Base-by-base conservation (phyloP, 768 basidiomycete species). In the Clitopilus hobsonii region DNA sequence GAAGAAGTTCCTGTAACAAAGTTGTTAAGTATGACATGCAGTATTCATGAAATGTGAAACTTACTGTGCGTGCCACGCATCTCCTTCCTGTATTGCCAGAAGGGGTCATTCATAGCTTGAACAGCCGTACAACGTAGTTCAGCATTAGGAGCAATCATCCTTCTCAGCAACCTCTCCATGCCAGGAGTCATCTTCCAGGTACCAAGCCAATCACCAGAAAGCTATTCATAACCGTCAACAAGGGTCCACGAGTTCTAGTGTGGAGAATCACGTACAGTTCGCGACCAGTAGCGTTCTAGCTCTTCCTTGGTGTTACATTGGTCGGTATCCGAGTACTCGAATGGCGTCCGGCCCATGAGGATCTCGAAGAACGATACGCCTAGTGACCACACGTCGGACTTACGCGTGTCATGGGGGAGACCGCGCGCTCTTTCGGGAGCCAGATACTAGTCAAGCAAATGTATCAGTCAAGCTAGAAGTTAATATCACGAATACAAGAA, bases 311-410 rank as follows among this genome's bases (percentile, higher is more conserved):
- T 88, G 6, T 78, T 72, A 59, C 94, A 88, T 56, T 87, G 79
- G 63, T 95, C 91, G 6, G 85, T 84, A 59, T 91, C 89, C 36
- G 82, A 79, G 58, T 88, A 66, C 67, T 94, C 90, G 64, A 98
- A 98, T 1, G 95, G 94, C 1, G 96, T 98, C 8, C 96, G 81
- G 0, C 95, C 95, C 22, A 87, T 75, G 27, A 98, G 80, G 57
- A 99, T 90, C 69, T 99, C 96, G 67, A 97, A 99, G 68, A 98
- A 90, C 0, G 95, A 92, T 24, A 96, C 75, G 48, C 88, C 88
- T 2, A 91, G 83, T n/a, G 89, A 85, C 86, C 88, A 91, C 45
- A 92, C 74, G 58, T 89, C 96, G 0, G 90, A 88, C 70, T 94
- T 90, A 45, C 96, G 86, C 48, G 96, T 98, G 66, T 99, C 96